Percentiles rank a stretch among this genome's conserved stretches.
phyloP scores from a whole-genome alignment of 768 basidiomycete genomes.

The Lactarius akahatsu region DNA sequence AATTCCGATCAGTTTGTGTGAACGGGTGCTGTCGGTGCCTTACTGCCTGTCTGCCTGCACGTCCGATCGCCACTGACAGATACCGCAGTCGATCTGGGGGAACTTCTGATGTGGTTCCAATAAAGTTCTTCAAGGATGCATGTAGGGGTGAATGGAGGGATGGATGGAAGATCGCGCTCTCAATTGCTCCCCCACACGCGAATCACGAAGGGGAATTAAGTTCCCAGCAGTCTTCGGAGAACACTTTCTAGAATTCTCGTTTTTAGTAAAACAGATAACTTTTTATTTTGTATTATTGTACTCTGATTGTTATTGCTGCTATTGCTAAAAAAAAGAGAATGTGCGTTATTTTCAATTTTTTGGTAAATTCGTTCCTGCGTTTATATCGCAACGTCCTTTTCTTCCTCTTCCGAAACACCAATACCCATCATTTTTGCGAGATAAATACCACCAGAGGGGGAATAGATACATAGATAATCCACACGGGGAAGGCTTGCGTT shows the following conservation, averaged over 20 bases:
- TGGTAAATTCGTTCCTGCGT: constrained; percentile 4
- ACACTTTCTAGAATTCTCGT: constrained; percentile 1
- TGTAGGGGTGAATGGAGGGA: constrained; percentile 1
- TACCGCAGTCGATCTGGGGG: background rate
- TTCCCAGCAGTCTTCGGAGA: background rate
- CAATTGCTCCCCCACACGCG: background rate
- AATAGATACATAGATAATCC: constrained; percentile 29
- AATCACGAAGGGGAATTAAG: background rate
- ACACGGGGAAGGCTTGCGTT: constrained; percentile 9
- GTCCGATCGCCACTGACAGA: background rate
- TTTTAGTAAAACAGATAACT: constrained; percentile 1
- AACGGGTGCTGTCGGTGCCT: background rate
- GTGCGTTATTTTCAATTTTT: background rate
- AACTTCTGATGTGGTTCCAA: background rate
- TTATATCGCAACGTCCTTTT: constrained; percentile 3
- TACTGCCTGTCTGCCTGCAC: background rate
- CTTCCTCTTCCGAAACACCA: constrained; percentile 1
- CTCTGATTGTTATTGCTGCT: background rate
- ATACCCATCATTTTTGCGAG: constrained; percentile 20
- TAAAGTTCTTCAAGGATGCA: background rate
- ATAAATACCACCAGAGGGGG: constrained; percentile 26
- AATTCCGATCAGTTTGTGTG: background rate
- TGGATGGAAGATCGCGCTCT: background rate
- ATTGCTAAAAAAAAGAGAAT: background rate
- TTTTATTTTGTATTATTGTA: constrained; percentile 1